Evolutionary conservation across 2,329 filamentous ascomycete species (phyloP).

Genomic region (Pseudogymnoascus sp.): DNA sequence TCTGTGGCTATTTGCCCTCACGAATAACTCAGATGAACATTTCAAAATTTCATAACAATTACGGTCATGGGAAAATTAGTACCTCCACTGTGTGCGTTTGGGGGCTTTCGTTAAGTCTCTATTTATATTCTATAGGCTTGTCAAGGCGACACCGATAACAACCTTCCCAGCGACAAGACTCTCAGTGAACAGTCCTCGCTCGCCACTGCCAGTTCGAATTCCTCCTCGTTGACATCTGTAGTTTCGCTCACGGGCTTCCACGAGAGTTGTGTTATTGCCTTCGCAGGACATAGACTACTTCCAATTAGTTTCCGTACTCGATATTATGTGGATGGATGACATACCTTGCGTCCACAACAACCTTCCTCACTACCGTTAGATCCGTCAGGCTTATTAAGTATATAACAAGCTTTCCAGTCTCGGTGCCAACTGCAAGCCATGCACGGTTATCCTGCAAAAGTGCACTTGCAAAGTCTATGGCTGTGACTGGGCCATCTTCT

Average conservation of each 20-base stretch:
- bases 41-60: slow-evolving; percentile 5
- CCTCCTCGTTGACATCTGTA: slow-evolving; percentile 11
- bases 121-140: background rate
- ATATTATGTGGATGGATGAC: background rate
- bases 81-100: background rate
- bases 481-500: slow-evolving; percentile 57
- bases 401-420: slow-evolving; percentile 32
- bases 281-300: slow-evolving; percentile 36
- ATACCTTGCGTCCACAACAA: slow-evolving; percentile 19
- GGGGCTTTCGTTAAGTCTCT: background rate
- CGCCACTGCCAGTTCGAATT: slow-evolving; percentile 26
- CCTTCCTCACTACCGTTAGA: slow-evolving; percentile 25
- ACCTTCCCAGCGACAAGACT: slow-evolving; percentile 38
- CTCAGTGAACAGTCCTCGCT: slow-evolving; percentile 55
- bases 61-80: background rate
- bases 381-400: slow-evolving; percentile 19
- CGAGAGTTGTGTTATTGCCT: slow-evolving; percentile 45
- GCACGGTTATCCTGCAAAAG: slow-evolving; percentile 23
- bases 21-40: background rate
- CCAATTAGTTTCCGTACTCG: background rate
- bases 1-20: background rate
- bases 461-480: slow-evolving; percentile 56
- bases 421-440: slow-evolving; percentile 51
- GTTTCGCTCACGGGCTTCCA: slow-evolving; percentile 49
- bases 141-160: background rate